Base-by-base conservation (phyloP, 202 grass and related monocot species). In the Panicum hallii region DNA sequence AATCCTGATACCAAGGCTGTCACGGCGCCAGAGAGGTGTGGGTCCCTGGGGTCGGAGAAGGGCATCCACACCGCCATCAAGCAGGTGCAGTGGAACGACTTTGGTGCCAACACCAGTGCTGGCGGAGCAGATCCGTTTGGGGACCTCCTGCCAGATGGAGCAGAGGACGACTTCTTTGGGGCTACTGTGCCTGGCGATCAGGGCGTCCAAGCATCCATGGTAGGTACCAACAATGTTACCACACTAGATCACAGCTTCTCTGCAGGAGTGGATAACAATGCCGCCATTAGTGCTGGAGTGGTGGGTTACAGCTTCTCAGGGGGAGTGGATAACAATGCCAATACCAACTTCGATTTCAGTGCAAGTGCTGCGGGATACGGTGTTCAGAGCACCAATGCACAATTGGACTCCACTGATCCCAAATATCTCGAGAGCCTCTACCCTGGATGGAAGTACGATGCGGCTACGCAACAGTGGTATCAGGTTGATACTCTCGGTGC, bases 21-120 rank as follows among this genome's bases (percentile, higher is more conserved):
- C 5, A 4, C 15, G n/a, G 36, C 7, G 13, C 42, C 46, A 8
- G 88, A 95, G 34, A 74, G 36, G 36, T 38, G 9, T 26, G 82
- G 17, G 20, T 85, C 84, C 14, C 83, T 85, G 11, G 44, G 67
- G 3, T 90, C 84, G 0, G 74, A 55, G 5, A 95, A 86, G 75
- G 81, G 65, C 30, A 26, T 28, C 9, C 88, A 79, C 0, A 93
- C 91, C 3, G 71, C 93, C 17, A 54, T 98, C 65, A 98, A 93
- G 91, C 88, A 95, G 78, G 93, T 94, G 60, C 90, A 93, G 80
- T 98, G 95, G 95, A 98, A 84, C 26, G 85, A 78, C 69, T 98
- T 98, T 26, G 82, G 87, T 23, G 85, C 42, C 40, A 64, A 43
- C 17, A 30, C 14, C 15, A 4, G 70, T 30, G 69, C 44, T 3